Base-by-base conservation (phyloP, 306 rosid species). In the Prunus dulcis region DNA sequence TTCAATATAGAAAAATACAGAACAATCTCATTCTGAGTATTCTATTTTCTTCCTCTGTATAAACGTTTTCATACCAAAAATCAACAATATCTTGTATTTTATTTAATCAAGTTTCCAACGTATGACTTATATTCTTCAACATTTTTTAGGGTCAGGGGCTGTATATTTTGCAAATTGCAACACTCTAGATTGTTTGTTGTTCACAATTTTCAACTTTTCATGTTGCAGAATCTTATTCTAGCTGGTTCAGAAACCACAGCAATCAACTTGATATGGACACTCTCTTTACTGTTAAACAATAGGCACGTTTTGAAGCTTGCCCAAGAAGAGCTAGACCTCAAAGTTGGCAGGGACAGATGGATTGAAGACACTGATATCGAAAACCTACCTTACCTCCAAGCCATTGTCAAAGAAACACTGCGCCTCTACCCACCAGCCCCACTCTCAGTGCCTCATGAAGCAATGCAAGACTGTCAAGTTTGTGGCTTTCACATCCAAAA, bases 231-330 rank as follows among this genome's bases (percentile, higher is more conserved):
- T 73, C 83, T 89, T 0, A 87, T 89, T 70, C 22, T 89, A 75
- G 91, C 89, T 2, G 90, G 91, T 3, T 82, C 88, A 9, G 89
- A 88, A 49, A 81, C 88, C 22, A 86, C 89, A 67, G 73, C 91
- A 12, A 71, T 79, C 5, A 83, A 53, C 73, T 19, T 90, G 86
- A 84, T 84, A 70, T 90, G 96, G 96, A 22, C 15, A 15, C 45
- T 90, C 23, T 43, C 92, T 13, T 28, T 86, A 30, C 67, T 88
- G 57, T 15, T 86, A 32, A 88, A 86, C 27, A 82, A 90, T 15
- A 72, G 1, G 9, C 74, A 78, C 0, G 82, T 72, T 11, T 38
- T 88, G 72, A 85, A 83, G 75, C 82, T 62, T 2, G 96, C 81
- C 49, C 86, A 86, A 80, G 86, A 88, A 18, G 92, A 90, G 58